Conservation (phyloP, 2,329 filamentous ascomycete species). For the Aspergillus sp. region DNA sequence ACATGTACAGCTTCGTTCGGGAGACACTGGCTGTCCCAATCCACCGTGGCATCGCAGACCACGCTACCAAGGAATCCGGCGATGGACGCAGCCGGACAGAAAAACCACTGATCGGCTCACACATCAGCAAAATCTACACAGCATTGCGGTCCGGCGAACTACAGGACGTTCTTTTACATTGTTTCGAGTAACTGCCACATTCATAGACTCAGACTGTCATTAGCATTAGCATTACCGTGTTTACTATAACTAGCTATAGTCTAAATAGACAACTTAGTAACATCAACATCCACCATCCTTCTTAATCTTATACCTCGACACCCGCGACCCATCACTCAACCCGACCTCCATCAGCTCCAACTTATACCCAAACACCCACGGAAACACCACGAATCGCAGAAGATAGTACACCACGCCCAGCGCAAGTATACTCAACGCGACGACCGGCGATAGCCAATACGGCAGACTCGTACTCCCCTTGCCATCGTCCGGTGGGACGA, state of each 20-base stretch:
- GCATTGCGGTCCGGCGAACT: slow-evolving; percentile 15
- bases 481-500: slow-evolving; percentile 9
- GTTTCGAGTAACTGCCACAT: neutral
- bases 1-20: slow-evolving; percentile 32
- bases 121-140: slow-evolving; percentile 19
- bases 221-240: too few relatives aligned
- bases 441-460: slow-evolving; percentile 14
- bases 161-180: neutral
- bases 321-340: slow-evolving; percentile 11
- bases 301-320: neutral
- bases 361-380: slow-evolving; percentile 10
- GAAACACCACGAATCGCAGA: slow-evolving; percentile 8
- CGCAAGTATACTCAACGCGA: slow-evolving; percentile 10
- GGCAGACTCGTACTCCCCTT: slow-evolving; percentile 11
- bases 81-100: neutral
- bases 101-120: slow-evolving; percentile 17
- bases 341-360: slow-evolving; percentile 6
- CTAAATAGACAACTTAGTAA: too few relatives aligned
- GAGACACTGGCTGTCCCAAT: slow-evolving; percentile 26
- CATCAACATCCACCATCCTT: neutral
- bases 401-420: slow-evolving; percentile 11
- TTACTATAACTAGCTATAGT: too few relatives aligned
- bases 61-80: slow-evolving; percentile 14
- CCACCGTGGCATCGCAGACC: slow-evolving; percentile 25
- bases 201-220: neutral